Evolutionary conservation across 108 stramenopile genomes (phyloP).

Genomic region (Cafeteria roenbergensis): DNA sequence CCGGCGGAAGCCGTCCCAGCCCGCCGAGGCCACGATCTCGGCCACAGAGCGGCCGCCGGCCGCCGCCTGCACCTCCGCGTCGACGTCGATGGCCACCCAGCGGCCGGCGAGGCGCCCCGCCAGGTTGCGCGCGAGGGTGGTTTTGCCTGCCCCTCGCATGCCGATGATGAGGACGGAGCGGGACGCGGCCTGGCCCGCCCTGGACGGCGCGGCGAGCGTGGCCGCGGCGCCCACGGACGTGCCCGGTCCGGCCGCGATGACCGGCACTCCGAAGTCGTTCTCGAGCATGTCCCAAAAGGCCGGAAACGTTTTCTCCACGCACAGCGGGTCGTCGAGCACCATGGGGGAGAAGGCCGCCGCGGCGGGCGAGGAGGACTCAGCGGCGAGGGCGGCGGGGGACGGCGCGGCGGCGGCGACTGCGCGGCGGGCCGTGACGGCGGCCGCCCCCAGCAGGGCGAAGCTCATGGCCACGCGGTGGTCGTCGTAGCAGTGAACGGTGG

Average conservation of each 20-base stretch:
- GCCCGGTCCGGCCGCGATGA: neutral
- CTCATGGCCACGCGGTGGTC: conserved; percentile 24
- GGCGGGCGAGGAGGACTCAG: neutral
- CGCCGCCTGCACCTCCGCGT: conserved; percentile 6
- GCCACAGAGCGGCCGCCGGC: neutral
- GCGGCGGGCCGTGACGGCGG: neutral
- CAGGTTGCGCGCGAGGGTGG: conserved; percentile 8
- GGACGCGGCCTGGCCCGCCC: neutral
- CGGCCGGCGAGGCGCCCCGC: neutral
- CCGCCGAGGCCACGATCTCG: conserved; percentile 10
- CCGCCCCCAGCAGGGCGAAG: conserved; percentile 12
- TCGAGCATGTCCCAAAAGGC: conserved; percentile 14
- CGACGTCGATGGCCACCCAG: conserved; percentile 2
- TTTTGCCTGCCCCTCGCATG: conserved; percentile 24
- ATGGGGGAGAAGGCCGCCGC: neutral
- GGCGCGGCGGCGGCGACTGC: no score
- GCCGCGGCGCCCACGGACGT: neutral
- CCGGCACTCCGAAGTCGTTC: neutral
- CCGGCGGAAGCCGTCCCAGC: conserved; percentile 11
- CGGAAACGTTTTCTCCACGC: conserved; percentile 23
- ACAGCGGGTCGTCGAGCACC: conserved; percentile 2
- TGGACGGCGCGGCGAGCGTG: neutral
- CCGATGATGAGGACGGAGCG: conserved; percentile 14
- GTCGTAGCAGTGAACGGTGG: conserved; percentile 8
- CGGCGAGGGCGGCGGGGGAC: no score